Conservation (phyloP, 768 basidiomycete genomes). For the Russula sp. region DNA sequence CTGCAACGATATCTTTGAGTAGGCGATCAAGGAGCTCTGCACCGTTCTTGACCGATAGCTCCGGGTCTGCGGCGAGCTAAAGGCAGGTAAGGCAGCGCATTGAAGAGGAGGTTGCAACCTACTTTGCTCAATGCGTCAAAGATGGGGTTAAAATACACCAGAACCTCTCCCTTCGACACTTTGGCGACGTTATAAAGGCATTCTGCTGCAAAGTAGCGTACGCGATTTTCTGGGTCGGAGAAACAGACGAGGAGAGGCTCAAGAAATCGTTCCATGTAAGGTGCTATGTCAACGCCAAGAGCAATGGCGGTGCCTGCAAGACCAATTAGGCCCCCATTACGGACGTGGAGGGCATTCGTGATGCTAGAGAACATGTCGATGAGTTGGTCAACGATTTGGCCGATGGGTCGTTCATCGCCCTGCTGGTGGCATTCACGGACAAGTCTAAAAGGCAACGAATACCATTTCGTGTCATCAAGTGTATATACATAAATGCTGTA, state of each 20-base stretch:
- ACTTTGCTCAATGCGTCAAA: conserved; percentile 98
- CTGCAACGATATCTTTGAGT: conserved; percentile 97
- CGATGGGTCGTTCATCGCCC: conserved; percentile 74
- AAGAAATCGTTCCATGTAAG: conserved; percentile 91
- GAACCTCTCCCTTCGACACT: conserved; percentile 93
- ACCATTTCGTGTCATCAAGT: conserved; percentile 3
- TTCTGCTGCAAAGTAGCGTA: conserved; percentile 96
- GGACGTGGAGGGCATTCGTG: conserved; percentile 76
- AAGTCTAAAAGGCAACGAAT: conserved; percentile 40
- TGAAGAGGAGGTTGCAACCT: conserved; percentile 20
- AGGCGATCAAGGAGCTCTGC: conserved; percentile 94
- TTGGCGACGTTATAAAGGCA: conserved; percentile 97
- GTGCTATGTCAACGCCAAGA: conserved; percentile 84
- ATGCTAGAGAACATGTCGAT: conserved; percentile 88
- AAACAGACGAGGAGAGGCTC: conserved; percentile 87
- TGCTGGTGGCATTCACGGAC: conserved; percentile 81
- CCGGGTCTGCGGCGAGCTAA: conserved; percentile 93
- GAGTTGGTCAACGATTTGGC: conserved; percentile 86
- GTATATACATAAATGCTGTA: not conserved
- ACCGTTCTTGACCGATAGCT: conserved; percentile 95
- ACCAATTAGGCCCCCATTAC: conserved; percentile 94
- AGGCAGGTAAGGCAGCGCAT: not conserved
- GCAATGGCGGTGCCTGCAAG: conserved; percentile 97
- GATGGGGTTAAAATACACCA: conserved; percentile 97
- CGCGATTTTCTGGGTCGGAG: conserved; percentile 87